Percentiles rank a stretch among this genome's conserved stretches.
Evolutionary conservation across 257 asterid genomes (phyloP).

Genomic region (Nicotiana tabacum): DNA sequence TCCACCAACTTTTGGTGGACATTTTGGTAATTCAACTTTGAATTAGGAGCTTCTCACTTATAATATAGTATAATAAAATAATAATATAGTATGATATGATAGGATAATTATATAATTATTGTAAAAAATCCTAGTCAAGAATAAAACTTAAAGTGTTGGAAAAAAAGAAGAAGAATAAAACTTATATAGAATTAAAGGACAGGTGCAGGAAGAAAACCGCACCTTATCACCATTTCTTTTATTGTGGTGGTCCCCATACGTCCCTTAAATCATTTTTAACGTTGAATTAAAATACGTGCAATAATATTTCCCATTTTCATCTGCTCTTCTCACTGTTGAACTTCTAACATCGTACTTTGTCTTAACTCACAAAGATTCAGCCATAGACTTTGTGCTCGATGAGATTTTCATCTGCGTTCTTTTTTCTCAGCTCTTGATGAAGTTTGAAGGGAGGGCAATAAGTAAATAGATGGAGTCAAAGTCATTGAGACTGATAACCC

Average conservation of each 20-base stretch:
- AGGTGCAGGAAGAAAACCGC: too few species aligned
- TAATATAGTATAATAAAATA: too few species aligned
- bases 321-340: not conserved
- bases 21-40: too few species aligned
- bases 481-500: constrained; percentile 72
- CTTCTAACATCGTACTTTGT: not conserved
- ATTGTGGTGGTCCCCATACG: not conserved
- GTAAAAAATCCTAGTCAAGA: too few species aligned
- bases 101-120: too few species aligned
- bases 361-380: not conserved
- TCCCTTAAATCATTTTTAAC: not conserved
- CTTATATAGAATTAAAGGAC: too few species aligned
- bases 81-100: too few species aligned
- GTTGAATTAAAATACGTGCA: not conserved
- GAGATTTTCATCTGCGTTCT: not conserved
- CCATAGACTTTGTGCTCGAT: too few species aligned
- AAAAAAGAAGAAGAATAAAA: too few species aligned
- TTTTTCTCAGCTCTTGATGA: not conserved
- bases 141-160: too few species aligned
- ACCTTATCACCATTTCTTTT: not conserved
- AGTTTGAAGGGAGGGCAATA: not conserved
- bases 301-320: not conserved
- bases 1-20: too few species aligned
- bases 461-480: constrained; percentile 55
- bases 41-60: too few species aligned